Evolutionary conservation across 305 asterid species (phyloP), one percentile per base, ranked within the genome.

Genomic region (Solanum aculeatissimum): DNA sequence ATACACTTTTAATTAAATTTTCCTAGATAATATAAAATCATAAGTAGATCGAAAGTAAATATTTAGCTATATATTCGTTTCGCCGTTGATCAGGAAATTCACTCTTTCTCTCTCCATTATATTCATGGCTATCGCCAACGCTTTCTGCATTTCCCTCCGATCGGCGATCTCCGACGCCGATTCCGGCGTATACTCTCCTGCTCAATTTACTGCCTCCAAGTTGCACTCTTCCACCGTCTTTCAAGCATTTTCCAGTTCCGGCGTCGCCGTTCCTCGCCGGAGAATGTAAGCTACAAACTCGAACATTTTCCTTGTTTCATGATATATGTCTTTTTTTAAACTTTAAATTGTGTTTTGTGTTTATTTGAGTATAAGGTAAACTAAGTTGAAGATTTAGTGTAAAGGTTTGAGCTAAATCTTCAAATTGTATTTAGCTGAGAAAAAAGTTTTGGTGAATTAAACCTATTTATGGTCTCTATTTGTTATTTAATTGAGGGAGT

Each of bases 91-190:
- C 82, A 15, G 43, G 49, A 75, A 75, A 75, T 21, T 43, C 80
- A 9, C 55, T 32, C 84, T 43, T 18, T 55, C 32, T 40, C 58
- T 53, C 80, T 11, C 32, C 85, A 66, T 19, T 40, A 54, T 38
- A 2, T 45, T 14, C 27, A 90, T 90, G 96, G 97, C 96, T 51
- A 87, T 88, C 72, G 86, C 96, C 11, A 90, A 83, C 53, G 89
- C 92, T 84, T 84, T 91, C 88, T 58, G 88, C 90, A 72, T 57
- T 75, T 86, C 92, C 16, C 85, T 90, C 32, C 88, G 91, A 43
- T 86, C 91, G 4, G 88, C 54, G 15, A 58, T 82, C 71, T 55
- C 43, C 74, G 84, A 9, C 65, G 85, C 69, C 21, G 82, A 78
- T 78, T 55, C 47, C 65, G 84, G 8, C 71, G 80, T 49, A 0